phyloP scores from a whole-genome alignment of 1,139 yeast genomes.

The Ashbya aceris region DNA sequence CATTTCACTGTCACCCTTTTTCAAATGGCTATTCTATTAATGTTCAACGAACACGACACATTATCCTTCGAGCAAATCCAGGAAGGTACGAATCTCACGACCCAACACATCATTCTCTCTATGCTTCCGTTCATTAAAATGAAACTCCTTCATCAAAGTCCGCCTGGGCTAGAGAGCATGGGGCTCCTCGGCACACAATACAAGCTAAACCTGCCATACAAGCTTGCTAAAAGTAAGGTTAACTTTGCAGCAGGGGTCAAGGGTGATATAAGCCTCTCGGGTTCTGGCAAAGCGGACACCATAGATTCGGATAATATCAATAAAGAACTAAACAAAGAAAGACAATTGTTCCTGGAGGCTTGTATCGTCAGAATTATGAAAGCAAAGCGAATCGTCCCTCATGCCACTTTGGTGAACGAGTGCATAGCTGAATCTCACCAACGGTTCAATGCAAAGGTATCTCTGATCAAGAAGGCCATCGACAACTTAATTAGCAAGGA shows the following conservation, averaged over 20 bases:
- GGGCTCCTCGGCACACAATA: conserved; percentile 49
- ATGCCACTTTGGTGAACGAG: conserved; percentile 76
- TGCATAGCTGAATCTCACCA: conserved; percentile 80
- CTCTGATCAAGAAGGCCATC: conserved; percentile 81
- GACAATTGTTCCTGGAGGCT: conserved; percentile 81
- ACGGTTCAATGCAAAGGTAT: conserved; percentile 75
- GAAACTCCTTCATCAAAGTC: conserved; percentile 59
- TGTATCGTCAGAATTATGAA: conserved; percentile 96
- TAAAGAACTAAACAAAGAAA: conserved; percentile 77
- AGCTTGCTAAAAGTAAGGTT: conserved; percentile 74
- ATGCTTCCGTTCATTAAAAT: conserved; percentile 72
- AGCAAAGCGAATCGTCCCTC: conserved; percentile 73
- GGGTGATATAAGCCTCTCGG: conserved; percentile 38
- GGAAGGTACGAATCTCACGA: conserved; percentile 59
- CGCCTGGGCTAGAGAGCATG: conserved; percentile 43
- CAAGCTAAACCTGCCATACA: conserved; percentile 71
- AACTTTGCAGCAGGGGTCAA: conserved; percentile 80
- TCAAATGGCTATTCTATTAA: conserved; percentile 77
- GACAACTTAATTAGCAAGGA: conserved; percentile 81
- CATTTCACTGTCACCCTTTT: conserved; percentile 71
- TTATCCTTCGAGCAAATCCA: conserved; percentile 54
- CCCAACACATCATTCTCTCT: conserved; percentile 61
- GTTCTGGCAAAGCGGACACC: conserved; percentile 9
- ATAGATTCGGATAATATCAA: conserved; percentile 56
- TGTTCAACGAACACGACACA: conserved; percentile 59